Base-by-base conservation (phyloP, 116 monocot species). In the Posidonia oceanica region DNA sequence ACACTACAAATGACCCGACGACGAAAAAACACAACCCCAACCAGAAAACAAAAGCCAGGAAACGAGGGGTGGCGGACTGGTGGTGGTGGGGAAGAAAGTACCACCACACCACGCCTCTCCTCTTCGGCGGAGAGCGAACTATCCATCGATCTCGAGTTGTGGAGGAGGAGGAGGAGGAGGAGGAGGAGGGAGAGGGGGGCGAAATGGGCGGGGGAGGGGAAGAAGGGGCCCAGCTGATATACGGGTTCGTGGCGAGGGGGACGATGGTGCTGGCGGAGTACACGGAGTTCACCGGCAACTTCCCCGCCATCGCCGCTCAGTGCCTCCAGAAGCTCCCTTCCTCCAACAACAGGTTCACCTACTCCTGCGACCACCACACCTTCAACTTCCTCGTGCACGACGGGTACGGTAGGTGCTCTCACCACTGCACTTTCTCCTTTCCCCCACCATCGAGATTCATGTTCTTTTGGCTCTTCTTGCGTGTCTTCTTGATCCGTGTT, bases 271-370 rank as follows among this genome's bases (percentile, higher is more conserved):
- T 95, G 54, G 84, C 91, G 39, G 91, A 95, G 88, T 91, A 84
- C 81, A 95, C 91, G 52, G 88, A 95, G 84, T 95, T 80, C 80
- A 91, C 95, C 64, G 91, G 95, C 2, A 91, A 95, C 72, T 95
- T 95, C 42, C 86, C 91, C 59, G 83, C 88, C 21, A 91, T 94
- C 73, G 91, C 94, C 14, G 80, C 80, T 21, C 95, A 88, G 72
- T 95, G 95, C 77, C 84, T 95, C 69, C 88, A 91, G 72, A 82
- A 84, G 75, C 85, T 95, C 14, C 91, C 95, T 13, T 84, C 88
- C 66, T 81, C 90, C 40, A 87, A 88, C 76, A 84, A 82, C 74
- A 78, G 73, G 63, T 88, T 83, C 76, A 86, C 86, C 41, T 95
- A 91, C 72, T 62, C 79, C 21, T 95, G 95, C 83, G 95, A 95